Conservation (phyloP, 495 filamentous ascomycete species). For the Aspergillus carlsbadensis region DNA sequence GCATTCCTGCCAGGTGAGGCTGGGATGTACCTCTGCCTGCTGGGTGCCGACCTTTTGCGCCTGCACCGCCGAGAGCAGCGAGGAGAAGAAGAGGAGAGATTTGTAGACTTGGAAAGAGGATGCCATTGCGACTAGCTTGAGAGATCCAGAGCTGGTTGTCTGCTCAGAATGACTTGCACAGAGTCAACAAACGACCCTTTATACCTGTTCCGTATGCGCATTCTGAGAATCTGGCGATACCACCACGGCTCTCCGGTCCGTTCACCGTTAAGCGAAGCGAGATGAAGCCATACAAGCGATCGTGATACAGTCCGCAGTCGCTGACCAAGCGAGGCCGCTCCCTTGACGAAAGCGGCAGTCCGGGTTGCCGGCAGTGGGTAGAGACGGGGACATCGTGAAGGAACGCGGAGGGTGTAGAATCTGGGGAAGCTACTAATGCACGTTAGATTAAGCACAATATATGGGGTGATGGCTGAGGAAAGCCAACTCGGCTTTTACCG, state of each 20-base stretch:
- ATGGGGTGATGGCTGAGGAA: neutral
- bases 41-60: constrained; percentile 59
- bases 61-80: constrained; percentile 24
- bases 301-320: neutral
- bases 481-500: neutral
- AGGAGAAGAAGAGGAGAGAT: constrained; percentile 27
- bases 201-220: neutral
- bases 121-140: constrained; percentile 9
- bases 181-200: neutral
- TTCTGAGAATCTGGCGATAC: neutral
- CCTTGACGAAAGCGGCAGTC: constrained; percentile 20
- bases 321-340: neutral
- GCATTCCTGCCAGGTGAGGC: constrained; percentile 57
- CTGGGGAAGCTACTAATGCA: neutral
- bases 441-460: constrained; percentile 8
- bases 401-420: neutral
- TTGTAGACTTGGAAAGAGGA: constrained; percentile 19
- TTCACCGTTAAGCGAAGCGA: neutral
- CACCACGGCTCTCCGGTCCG: constrained; percentile 16
- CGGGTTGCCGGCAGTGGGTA: neutral
- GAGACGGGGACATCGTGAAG: neutral
- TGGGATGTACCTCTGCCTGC: constrained; percentile 58
- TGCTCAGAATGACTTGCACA: neutral
- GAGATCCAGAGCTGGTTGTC: neutral
- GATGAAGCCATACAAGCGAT: constrained; percentile 3